Evolutionary conservation across 139 green algal species (phyloP).

Genomic region (Chlorella sp.): DNA sequence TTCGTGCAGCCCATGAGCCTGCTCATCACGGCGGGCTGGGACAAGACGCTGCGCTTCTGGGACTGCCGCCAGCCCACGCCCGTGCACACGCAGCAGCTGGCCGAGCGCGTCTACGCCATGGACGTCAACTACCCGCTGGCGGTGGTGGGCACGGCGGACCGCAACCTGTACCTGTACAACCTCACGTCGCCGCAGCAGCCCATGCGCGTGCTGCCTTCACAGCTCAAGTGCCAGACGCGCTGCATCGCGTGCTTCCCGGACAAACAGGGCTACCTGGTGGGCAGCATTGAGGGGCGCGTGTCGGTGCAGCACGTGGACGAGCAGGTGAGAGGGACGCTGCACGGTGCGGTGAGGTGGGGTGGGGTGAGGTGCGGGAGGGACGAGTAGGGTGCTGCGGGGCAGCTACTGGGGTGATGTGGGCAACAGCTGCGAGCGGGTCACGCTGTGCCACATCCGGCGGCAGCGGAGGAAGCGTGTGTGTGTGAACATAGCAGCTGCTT

Average conservation of each 20-base stretch:
- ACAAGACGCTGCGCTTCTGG: slow-evolving; percentile 50
- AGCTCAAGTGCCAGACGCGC: slow-evolving; percentile 96
- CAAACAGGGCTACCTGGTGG: slow-evolving; percentile 86
- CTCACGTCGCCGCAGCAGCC: slow-evolving; percentile 29
- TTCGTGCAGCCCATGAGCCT: slow-evolving; percentile 74
- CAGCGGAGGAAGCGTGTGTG: too few species aligned
- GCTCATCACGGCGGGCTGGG: slow-evolving; percentile 78
- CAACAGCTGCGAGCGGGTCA: too few species aligned
- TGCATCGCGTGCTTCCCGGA: slow-evolving; percentile 85
- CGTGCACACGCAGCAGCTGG: slow-evolving; percentile 53
- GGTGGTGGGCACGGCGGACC: slow-evolving; percentile 72
- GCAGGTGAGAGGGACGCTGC: too few species aligned
- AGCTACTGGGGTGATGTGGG: too few species aligned
- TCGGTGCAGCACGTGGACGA: slow-evolving; percentile 97
- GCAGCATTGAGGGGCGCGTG: slow-evolving; percentile 87
- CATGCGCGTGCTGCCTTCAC: slow-evolving; percentile 83
- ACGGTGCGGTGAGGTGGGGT: background rate
- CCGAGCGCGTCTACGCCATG: slow-evolving; percentile 88
- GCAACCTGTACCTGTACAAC: slow-evolving; percentile 67
- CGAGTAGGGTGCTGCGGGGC: background rate
- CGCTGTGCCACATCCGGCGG: too few species aligned
- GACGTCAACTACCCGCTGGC: slow-evolving; percentile 70
- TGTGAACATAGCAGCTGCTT: too few species aligned
- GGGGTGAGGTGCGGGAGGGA: background rate
- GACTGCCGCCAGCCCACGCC: slow-evolving; percentile 31